These are phyloP conservation scores for Macroventuria anomochaeta DNA, from an alignment of 2,329 filamentous ascomycete genomes.

Conservation along the genomic window DNA sequence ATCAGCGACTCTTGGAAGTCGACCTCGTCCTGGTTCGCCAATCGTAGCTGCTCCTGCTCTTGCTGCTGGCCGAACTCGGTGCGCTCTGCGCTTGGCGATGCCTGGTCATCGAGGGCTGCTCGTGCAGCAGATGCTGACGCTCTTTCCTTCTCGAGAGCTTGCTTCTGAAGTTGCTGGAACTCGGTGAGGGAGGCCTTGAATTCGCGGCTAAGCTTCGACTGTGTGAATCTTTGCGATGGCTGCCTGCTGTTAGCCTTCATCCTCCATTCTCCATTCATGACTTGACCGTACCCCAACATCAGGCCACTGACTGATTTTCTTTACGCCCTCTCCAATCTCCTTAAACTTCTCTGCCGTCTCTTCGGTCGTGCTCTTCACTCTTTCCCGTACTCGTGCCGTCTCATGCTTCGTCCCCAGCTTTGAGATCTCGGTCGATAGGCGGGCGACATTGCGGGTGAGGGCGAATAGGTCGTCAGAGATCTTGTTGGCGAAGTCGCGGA, in stretches of 20 bases:
- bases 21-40: constrained; percentile 91
- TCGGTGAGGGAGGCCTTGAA: constrained; percentile 88
- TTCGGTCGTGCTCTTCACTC: constrained; percentile 85
- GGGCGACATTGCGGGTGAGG: constrained; percentile 85
- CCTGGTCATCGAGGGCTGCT: constrained; percentile 72
- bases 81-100: constrained; percentile 52
- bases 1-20: constrained; percentile 97
- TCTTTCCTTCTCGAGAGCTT: constrained; percentile 90
- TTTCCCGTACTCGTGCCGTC: constrained; percentile 86
- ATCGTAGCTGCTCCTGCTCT: constrained; percentile 71
- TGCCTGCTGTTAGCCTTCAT: constrained; percentile 48
- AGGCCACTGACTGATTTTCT: constrained; percentile 80
- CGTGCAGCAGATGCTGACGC: constrained; percentile 84
- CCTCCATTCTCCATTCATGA: constrained; percentile 6
- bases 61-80: constrained; percentile 61
- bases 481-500: constrained; percentile 79
- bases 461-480: constrained; percentile 89
- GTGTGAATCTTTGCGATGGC: constrained; percentile 95
- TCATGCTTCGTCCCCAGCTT: constrained; percentile 90
- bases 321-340: constrained; percentile 89
- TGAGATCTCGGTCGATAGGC: constrained; percentile 81
- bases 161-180: constrained; percentile 90
- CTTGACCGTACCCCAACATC: constrained; percentile 71
- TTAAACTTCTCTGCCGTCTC: constrained; percentile 88
- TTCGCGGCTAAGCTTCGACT: constrained; percentile 91